These are phyloP conservation scores for Ophiocordyceps camponoti-rufipedis DNA, from an alignment of 2,329 filamentous ascomycete genomes.

Conservation along the genomic window DNA sequence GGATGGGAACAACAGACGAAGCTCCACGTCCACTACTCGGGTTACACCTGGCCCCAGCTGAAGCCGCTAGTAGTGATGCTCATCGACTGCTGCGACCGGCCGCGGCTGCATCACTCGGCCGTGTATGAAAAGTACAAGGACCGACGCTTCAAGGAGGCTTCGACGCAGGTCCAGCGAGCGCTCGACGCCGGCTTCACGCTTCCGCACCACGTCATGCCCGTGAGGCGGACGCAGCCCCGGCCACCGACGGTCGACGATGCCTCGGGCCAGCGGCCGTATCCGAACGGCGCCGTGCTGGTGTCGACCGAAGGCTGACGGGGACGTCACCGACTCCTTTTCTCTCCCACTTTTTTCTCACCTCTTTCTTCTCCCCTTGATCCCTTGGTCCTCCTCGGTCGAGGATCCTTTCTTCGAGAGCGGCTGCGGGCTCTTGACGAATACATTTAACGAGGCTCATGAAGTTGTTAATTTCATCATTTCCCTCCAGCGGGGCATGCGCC, in stretches of 20 bases:
- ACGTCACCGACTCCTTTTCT: slow-evolving; percentile 1
- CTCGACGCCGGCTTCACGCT: slow-evolving; percentile 42
- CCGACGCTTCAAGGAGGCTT: slow-evolving; percentile 71
- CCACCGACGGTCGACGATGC: slow-evolving; percentile 6
- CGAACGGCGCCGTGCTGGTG: slow-evolving; percentile 11
- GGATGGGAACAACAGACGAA: slow-evolving; percentile 34
- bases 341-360: not conserved
- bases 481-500: slow-evolving; percentile 1
- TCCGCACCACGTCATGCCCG: slow-evolving; percentile 20
- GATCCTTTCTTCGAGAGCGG: not conserved
- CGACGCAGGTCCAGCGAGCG: slow-evolving; percentile 61
- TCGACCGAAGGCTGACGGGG: slow-evolving; percentile 12
- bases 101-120: slow-evolving; percentile 64
- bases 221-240: slow-evolving; percentile 13
- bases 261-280: slow-evolving; percentile 9
- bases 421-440: slow-evolving; percentile 1
- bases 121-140: slow-evolving; percentile 88
- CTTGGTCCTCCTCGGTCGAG: not conserved
- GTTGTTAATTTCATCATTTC: slow-evolving; percentile 2
- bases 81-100: slow-evolving; percentile 71
- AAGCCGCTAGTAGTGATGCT: slow-evolving; percentile 60
- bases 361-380: not conserved
- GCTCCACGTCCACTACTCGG: slow-evolving; percentile 79
- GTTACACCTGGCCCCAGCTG: slow-evolving; percentile 77
- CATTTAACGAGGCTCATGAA: slow-evolving; percentile 4